phyloP scores from a whole-genome alignment of 768 basidiomycete species.

The Pholiota molesta region DNA sequence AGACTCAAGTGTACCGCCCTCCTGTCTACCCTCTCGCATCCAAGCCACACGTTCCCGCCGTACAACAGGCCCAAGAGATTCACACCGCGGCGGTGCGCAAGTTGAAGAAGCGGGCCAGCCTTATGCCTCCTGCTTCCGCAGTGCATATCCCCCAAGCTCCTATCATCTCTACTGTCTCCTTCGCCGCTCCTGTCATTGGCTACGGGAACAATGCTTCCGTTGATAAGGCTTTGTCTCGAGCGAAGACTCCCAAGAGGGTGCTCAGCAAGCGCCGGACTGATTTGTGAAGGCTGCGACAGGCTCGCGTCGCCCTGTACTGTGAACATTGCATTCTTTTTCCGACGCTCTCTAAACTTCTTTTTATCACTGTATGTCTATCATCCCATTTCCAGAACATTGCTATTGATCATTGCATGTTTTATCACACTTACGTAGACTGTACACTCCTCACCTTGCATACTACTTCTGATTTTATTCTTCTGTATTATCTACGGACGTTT shows the following conservation, averaged over 20 bases:
- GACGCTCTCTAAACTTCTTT: not conserved
- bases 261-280: constrained; percentile 48
- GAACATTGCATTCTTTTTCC: not conserved
- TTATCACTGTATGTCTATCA: constrained; percentile 3
- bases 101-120: constrained; percentile 32
- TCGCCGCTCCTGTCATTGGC: constrained; percentile 32
- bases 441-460: constrained; percentile 7
- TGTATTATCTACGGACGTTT: constrained; percentile 1
- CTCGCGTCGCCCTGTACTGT: not conserved
- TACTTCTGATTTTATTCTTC: not conserved
- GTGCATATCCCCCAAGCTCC: constrained; percentile 24
- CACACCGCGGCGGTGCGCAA: constrained; percentile 26
- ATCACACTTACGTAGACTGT: constrained; percentile 6
- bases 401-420: constrained; percentile 10
- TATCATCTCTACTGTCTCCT: constrained; percentile 30
- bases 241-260: constrained; percentile 34
- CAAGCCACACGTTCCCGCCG: constrained; percentile 5
- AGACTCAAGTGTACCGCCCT: constrained; percentile 12
- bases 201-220: constrained; percentile 14
- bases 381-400: constrained; percentile 4
- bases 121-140: constrained; percentile 18
- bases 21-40: constrained; percentile 4
- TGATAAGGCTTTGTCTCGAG: constrained; percentile 17
- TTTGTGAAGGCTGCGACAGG: constrained; percentile 22
- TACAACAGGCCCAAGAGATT: constrained; percentile 24